Percentiles rank a stretch among this genome's conserved stretches.
Evolutionary conservation across 2,329 filamentous ascomycete species (phyloP).

Genomic region (Colletotrichum tropicicola): DNA sequence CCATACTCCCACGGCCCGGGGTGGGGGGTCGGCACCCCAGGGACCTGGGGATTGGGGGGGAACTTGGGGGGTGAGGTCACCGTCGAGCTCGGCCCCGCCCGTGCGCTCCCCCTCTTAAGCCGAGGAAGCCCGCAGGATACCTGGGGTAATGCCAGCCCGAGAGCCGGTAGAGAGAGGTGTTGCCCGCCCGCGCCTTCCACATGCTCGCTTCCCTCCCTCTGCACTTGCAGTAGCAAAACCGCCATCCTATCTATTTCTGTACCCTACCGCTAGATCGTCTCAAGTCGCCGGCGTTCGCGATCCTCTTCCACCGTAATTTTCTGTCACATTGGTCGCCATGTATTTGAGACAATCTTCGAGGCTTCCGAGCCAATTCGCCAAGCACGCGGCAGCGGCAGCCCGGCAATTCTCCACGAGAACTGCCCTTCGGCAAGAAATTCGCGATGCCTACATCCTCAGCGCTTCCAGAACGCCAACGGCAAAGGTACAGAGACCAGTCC

Average conservation of each 20-base stretch:
- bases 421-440: conserved; percentile 71
- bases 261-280: conserved; percentile 9
- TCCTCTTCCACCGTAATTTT: background rate
- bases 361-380: conserved; percentile 44
- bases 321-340: conserved; percentile 37
- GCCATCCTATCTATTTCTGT: conserved; percentile 19
- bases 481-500: conserved; percentile 66
- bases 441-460: conserved; percentile 93
- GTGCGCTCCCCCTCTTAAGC: conserved; percentile 24
- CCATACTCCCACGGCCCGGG: conserved; percentile 26
- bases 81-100: conserved; percentile 27
- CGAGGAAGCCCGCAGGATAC: conserved; percentile 27
- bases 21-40: conserved; percentile 21
- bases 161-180: too few species aligned
- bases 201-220: conserved; percentile 18
- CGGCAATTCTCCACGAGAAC: conserved; percentile 58
- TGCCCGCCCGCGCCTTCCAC: conserved; percentile 21
- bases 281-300: background rate
- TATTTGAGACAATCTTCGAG: conserved; percentile 42
- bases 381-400: conserved; percentile 47
- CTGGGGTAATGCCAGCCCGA: conserved; percentile 17
- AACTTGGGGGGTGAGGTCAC: conserved; percentile 17
- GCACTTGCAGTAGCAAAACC: conserved; percentile 16
- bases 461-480: conserved; percentile 89
- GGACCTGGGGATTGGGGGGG: conserved; percentile 1